A percentile compares a stretch with the other conserved stretches of the same genome.
phyloP scores from a whole-genome alignment of 768 basidiomycete species.

The Austroboletus eburneus region DNA sequence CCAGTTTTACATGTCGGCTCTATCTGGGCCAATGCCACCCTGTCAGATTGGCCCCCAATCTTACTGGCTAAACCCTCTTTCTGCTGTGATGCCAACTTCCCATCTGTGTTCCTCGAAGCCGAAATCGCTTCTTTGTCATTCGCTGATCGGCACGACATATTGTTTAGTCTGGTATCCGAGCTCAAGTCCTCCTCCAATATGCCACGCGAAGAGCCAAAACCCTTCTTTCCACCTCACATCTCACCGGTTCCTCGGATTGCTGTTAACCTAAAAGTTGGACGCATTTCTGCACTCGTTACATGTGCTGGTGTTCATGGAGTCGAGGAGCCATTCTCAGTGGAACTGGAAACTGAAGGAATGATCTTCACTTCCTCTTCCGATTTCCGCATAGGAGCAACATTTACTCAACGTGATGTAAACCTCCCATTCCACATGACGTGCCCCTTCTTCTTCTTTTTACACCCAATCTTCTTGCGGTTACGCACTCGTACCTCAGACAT shows the following conservation, averaged over 20 bases:
- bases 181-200: constrained; percentile 15
- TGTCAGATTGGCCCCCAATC: constrained; percentile 61
- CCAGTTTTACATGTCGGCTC: constrained; percentile 33
- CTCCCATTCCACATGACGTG: constrained; percentile 45
- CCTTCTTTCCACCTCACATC: constrained; percentile 29
- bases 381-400: constrained; percentile 32
- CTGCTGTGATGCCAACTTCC: constrained; percentile 52
- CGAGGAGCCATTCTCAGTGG: constrained; percentile 47
- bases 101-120: constrained; percentile 48
- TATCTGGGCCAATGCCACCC: constrained; percentile 32
- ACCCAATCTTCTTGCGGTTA: constrained; percentile 54
- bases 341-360: constrained; percentile 55
- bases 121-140: constrained; percentile 44
- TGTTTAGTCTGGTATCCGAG: constrained; percentile 37
- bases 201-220: background rate
- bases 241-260: constrained; percentile 47
- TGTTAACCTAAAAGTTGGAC: constrained; percentile 46
- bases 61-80: constrained; percentile 24
- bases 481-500: constrained; percentile 32
- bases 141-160: constrained; percentile 50
- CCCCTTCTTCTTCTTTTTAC: constrained; percentile 38
- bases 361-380: constrained; percentile 38
- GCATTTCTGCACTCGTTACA: constrained; percentile 47
- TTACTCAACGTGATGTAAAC: constrained; percentile 30
- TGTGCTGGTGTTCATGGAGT: constrained; percentile 37